Evolutionary conservation across 371 early-diverging fungal genomes (phyloP), one percentile per base, ranked within the genome.

Genomic region (Amoeboaphelidium occidentale): DNA sequence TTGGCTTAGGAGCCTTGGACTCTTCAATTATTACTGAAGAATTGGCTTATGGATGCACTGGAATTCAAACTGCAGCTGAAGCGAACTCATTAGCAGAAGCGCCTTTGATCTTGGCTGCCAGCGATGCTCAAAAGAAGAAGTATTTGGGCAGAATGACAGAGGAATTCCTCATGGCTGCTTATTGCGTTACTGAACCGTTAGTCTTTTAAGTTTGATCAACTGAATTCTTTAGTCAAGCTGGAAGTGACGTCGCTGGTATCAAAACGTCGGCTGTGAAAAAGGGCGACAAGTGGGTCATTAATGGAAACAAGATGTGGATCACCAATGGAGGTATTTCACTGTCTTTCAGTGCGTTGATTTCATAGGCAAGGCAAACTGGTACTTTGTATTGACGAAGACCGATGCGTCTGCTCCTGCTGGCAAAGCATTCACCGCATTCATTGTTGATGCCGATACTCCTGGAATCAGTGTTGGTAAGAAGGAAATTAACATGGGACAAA

Each of bases 291-390:
- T 66, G 60, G 61, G 54, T 59, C 39, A 49, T 68, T 32, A 64
- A 58, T 50, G 65, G 66, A 32, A 2, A 25, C 49, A 70, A 70
- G 55, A 66, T 67, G 67, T 70, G 70, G 92, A 93, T 93, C 59
- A 93, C 94, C 49, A 90, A 91, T 58, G 82, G 84, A 44, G 90
- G 89, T n/a, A n/a, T n/a, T n/a, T n/a, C n/a, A n/a, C n/a, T n/a
- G n/a, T n/a, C n/a, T n/a, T n/a, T n/a, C n/a, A n/a, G n/a, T n/a
- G n/a, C n/a, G n/a, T n/a, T n/a, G n/a, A n/a, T n/a, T n/a, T n/a
- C n/a, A n/a, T n/a, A n/a, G n/a, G n/a, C 25, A 78, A 90, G 59
- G 94, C 94, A 57, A 89, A 93, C 69, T 93, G 92, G 92, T 91
- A 75, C 79, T 93, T 93, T 66, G 79, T 93, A n/a, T 70, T 93